phyloP scores from a whole-genome alignment of 192 early-diverging fungal species.

The Cetraspora pellucida region DNA sequence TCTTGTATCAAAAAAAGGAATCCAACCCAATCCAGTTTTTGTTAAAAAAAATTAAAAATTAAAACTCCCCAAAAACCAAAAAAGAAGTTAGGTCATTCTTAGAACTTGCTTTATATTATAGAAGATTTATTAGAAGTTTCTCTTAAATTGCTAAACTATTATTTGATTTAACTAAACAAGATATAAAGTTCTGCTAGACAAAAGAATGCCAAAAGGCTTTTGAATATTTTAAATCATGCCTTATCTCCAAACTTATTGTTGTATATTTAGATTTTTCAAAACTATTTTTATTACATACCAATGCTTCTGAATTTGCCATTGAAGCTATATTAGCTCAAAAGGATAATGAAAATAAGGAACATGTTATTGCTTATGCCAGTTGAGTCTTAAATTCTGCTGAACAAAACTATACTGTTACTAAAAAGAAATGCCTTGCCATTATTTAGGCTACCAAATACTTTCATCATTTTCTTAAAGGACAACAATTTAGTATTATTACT shows the following conservation, averaged over 20 bases:
- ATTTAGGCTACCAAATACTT: background rate
- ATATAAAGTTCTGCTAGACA: background rate
- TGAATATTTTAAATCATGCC: background rate
- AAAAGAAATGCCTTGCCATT: background rate
- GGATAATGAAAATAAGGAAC: background rate
- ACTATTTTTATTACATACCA: background rate
- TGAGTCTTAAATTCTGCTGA: background rate
- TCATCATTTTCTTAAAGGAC: background rate
- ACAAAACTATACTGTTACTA: background rate
- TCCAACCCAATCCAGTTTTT: background rate
- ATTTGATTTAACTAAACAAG: background rate
- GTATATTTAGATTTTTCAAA: background rate
- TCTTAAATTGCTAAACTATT: background rate
- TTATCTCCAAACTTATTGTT: background rate
- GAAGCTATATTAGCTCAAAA: background rate
- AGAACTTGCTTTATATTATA: background rate
- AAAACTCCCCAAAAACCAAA: background rate
- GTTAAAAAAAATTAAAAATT: background rate
- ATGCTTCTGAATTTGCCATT: background rate
- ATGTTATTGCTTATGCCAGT: background rate
- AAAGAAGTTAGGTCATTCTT: background rate
- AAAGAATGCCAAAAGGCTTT: background rate
- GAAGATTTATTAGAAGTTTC: background rate
- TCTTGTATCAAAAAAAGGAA: background rate
- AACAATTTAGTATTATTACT: background rate